Base-by-base conservation (phyloP, 1,284 basidiomycete species). In the Trichosporon sp. region DNA sequence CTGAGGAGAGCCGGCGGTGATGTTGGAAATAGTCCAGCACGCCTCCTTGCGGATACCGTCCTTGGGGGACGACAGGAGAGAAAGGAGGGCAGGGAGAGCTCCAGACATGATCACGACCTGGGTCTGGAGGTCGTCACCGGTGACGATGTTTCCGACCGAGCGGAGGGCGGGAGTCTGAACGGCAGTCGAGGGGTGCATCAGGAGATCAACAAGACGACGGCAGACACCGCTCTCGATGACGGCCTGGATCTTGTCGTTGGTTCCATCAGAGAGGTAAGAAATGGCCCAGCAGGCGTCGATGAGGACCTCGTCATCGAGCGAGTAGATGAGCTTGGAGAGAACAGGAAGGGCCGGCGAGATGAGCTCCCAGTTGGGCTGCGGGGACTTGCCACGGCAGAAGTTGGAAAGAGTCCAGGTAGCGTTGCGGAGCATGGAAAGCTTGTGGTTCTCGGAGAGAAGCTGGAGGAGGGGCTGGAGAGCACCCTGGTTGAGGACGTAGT, bases 251-350 rank as follows among this genome's bases (percentile, higher is more conserved):
- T 99, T 99, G 86, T 99, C 97, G 83, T 98, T 98, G 66, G 96
- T 94, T 59, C 97, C 97, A 83, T 99, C 97, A 1, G 97, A 99
- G 43, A 99, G 91, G 86, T 99, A 99, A 35, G 96, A 98, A 84
- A 99, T 97, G 63, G 97, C 97, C 97, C 97, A 99, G 88, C 97
- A 99, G 37, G 97, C 97, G 84, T 99, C 97, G 82, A 99, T 99
- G 79, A 99, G 87, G 74, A 98, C 97, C 86, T 99, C 97, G 81
- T 99, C 96, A 83, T 99, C 97, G 80, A 98, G 89, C 65, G 96
- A 98, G 86, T 99, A 99, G 84, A 99, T 98, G 79, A 99, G 87
- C 86, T 99, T 99, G 72, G 96, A 98, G 75, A 99, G 88, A 71
- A 98, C 93, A 59, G 93, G 93, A 65, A 99, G 87, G 64, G 97